Base-by-base conservation (phyloP, 345 rosid species). In the Durio zibethinus region DNA sequence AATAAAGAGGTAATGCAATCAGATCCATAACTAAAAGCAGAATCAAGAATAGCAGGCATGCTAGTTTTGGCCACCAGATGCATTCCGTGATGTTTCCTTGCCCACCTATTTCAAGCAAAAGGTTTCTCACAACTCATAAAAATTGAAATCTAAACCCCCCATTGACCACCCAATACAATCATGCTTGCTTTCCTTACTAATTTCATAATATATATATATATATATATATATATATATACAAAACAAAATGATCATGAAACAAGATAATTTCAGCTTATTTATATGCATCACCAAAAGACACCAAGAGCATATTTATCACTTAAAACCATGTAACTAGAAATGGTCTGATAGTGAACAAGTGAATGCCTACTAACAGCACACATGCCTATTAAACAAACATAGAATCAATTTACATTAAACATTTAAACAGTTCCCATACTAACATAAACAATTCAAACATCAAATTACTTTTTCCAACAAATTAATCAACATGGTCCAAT, bases 381-480 rank as follows among this genome's bases (percentile, higher is more conserved):
- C 56, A 48, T 31, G 20, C 7, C 48, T 35, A 38, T n/a, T 14
- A 71, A 75, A 56, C 42, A 33, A 60, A 3, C 29, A 76, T 7
- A 10, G 43, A 48, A 63, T 48, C 29, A 63, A n/a, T 14, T 45
- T 5, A 63, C 21, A 21, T 33, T 31, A 47, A 12, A 43, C 20
- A 75, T 35, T 33, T 8, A 33, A 72, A 33, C 47, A 52, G 14
- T 5, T 53, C 48, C 11, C 45, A 72, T 33, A 20, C 7, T 21
- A 65, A 21, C 62, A 52, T 33, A 33, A 10, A 72, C 36, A 72
- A 52, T 52, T 72, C 31, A 72, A 35, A 52, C 75, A 35, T 72
- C 10, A 50, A 27, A 61, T 29, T 69, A 61, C 3, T 15, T 73
- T 21, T 33, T 33, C 38, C 7, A 59, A n/a, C 45, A 75, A 42